A percentile compares a stretch with the other conserved stretches of the same genome.
phyloP scores from a whole-genome alignment of 176 grass and related monocot genomes.

The Oryza punctata region DNA sequence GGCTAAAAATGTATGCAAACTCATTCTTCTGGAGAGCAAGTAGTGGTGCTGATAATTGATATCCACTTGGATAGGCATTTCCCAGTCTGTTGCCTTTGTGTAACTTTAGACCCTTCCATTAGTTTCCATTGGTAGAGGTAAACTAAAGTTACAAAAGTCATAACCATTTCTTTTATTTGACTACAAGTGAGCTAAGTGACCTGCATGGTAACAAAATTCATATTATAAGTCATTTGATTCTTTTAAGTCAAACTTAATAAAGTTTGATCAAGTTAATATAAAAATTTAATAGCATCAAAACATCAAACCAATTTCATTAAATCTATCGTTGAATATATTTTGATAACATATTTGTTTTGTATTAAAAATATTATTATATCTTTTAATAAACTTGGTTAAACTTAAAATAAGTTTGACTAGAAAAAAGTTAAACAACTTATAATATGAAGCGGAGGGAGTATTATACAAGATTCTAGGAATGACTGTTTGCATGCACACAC shows the following conservation, averaged over 20 bases:
- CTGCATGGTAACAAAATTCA: neutral
- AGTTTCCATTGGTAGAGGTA: constrained; percentile 2
- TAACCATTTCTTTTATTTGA: neutral
- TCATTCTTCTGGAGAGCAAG: constrained; percentile 11
- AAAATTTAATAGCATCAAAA: too few relatives aligned
- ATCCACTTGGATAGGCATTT: constrained; percentile 4
- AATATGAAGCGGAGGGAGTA: too few relatives aligned
- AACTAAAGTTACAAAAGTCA: neutral
- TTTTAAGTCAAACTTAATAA: too few relatives aligned
- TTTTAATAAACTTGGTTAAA: too few relatives aligned
- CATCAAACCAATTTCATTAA: too few relatives aligned
- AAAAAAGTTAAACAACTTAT: too few relatives aligned
- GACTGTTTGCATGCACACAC: neutral
- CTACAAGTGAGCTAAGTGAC: neutral
- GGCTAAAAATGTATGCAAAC: neutral
- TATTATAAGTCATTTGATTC: too few relatives aligned
- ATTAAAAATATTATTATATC: too few relatives aligned
- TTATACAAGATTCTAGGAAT: neutral
- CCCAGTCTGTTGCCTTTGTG: neutral
- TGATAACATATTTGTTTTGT: too few relatives aligned
- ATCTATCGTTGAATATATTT: too few relatives aligned
- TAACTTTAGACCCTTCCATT: neutral
- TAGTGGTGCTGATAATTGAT: constrained; percentile 22
- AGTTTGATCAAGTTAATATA: too few relatives aligned
- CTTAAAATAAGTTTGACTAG: too few relatives aligned